phyloP scores from a whole-genome alignment of 352 stramenopile genomes.

The Aphanomyces stellatus region DNA sequence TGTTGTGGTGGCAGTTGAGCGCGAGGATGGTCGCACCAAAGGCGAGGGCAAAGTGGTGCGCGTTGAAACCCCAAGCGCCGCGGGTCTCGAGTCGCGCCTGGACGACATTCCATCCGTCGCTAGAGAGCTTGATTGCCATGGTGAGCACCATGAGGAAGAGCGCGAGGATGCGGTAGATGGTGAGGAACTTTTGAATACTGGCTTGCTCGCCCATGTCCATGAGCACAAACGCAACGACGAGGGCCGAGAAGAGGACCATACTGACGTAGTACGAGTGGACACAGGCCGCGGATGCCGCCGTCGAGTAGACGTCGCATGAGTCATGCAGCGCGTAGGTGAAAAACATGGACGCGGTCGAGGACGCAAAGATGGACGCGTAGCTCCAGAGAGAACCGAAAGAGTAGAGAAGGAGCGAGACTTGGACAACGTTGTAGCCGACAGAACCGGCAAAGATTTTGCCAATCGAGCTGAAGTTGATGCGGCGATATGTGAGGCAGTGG shows the following conservation, averaged over 20 bases:
- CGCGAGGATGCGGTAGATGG: conserved; percentile 65
- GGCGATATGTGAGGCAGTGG: conserved; percentile 73
- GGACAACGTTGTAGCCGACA: conserved; percentile 48
- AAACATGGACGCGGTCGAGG: conserved; percentile 69
- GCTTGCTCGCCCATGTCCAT: conserved; percentile 80
- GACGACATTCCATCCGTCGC: conserved; percentile 41
- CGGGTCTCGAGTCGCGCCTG: conserved; percentile 35
- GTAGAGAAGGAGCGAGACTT: conserved; percentile 62
- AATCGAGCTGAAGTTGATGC: conserved; percentile 74
- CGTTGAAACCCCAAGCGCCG: conserved; percentile 44
- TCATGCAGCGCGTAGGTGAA: conserved; percentile 57
- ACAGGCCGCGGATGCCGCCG: conserved; percentile 32
- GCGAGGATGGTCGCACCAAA: conserved; percentile 71
- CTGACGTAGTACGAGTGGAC: conserved; percentile 61
- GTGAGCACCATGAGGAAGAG: conserved; percentile 68
- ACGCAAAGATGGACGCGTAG: conserved; percentile 80
- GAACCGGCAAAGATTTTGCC: conserved; percentile 74
- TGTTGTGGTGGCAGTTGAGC: conserved; percentile 84
- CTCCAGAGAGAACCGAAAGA: conserved; percentile 71
- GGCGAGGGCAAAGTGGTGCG: conserved; percentile 68
- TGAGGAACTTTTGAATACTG: conserved; percentile 69
- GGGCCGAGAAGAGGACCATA: conserved; percentile 63
- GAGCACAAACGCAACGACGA: conserved; percentile 73
- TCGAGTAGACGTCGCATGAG: conserved; percentile 55
- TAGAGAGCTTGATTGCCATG: conserved; percentile 55